Base-by-base conservation (phyloP, 495 filamentous ascomycete genomes). In the Rusavskia elegans region DNA sequence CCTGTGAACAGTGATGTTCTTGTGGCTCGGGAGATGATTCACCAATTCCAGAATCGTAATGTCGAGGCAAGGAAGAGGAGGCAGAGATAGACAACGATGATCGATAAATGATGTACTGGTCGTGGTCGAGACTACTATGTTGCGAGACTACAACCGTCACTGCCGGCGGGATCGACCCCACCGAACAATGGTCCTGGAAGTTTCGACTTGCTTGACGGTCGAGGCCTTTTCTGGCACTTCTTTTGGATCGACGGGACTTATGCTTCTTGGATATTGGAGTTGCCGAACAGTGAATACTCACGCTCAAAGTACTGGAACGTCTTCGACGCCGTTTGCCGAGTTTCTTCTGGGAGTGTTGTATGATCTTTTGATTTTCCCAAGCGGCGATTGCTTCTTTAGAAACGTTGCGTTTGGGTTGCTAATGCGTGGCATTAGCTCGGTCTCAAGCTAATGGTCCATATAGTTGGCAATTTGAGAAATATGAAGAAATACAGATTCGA, bases 321-420 rank as follows among this genome's bases (percentile, higher is more conserved):
- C 21, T 38, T 21, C 32, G 17, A 14, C 36, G 49, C 32, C 37
- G n/a, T 40, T 20, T n/a, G 30, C 23, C 27, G 23, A 49, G 13
- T 44, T 7, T 42, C 42, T 41, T 44, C 16, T 19, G 8, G 29
- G 30, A 50, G 16, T 11, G 14, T 37, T 27, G 29, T 19, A 54
- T 45, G 32, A 44, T 57, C 42, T 64, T 62, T 30, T 56, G 58
- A 16, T 56, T 54, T 48, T 70, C 56, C 69, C 69, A 70, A 38
- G 52, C 55, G 19, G 61, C 46, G 29, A 67, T 53, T 21, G 68
- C 68, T 38, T 53, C 49, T 27, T 60, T 62, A 55, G 57, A 67
- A 23, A 64, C 68, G 65, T 67, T 60, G 45, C 59, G 59, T 55
- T 68, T 71, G 16, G 67, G 67, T 64, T 71, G 64, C 69, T 72